Base-by-base conservation (phyloP, 768 basidiomycete genomes). In the Suillus bovinus region DNA sequence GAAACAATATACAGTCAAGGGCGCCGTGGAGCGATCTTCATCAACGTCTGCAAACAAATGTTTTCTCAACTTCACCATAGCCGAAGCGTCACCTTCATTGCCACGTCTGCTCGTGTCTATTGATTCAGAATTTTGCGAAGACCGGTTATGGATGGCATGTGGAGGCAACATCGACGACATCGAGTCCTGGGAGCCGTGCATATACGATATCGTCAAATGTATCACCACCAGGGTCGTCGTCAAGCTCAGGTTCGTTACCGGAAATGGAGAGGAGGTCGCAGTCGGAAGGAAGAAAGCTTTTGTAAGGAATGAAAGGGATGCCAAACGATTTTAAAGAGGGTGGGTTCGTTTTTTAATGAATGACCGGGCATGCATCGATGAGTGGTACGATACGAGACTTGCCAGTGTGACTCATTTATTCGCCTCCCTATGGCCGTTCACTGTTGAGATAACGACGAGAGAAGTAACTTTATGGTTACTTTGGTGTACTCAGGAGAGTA, bases 1-100 rank as follows among this genome's bases (percentile, higher is more conserved):
- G 73, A 90, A 90, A 70, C 87, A 90, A 70, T 84, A 91, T 1
- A 82, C 84, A 2, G 85, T 78, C 65, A 90, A 72, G 3, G 86
- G 88, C 4, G 79, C 76, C 0, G 83, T 81, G 0, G 82, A 80
- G 41, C 64, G 68, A 17, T 65, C 36, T 13, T 62, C 62, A 33
- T 74, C 73, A n/a, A 74, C 46, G 11, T 74, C 72, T 31, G 70
- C 66, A 53, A 64, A 61, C n/a, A 74, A 44, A 31, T 66, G 64
- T 0, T 61, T 29, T 10, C 39, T 44, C 8, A 73, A 13, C 5
- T 9, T 62, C 34, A 56, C 60, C 67, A 66, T 68, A 16, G 36
- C n/a, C n/a, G n/a, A n/a, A n/a, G n/a, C 8, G 2, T 27, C 46
- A 14, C 61, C 58, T 33, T 73, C 70, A 61, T 69, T 27, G 4